Evolutionary conservation across 2,329 filamentous ascomycete species (phyloP), one percentile per base, ranked within the genome.

Genomic region (Fusarium sp.): DNA sequence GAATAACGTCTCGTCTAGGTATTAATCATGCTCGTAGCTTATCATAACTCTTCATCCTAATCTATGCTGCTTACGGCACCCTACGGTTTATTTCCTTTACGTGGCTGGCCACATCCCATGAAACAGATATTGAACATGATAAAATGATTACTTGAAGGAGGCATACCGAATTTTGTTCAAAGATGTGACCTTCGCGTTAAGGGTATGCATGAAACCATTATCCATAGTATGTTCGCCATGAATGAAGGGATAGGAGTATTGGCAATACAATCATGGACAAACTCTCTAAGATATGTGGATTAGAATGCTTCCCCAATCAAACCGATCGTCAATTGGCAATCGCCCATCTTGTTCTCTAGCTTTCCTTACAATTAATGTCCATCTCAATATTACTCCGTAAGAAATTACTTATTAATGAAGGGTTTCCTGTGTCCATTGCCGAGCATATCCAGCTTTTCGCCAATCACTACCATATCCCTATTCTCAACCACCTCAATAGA

Each of bases 371-470:
- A 2, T 35, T 17, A 23, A 5, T 5, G 15, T 15, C 5, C 4
- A 15, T n/a, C 35, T 18, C 29, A 27, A 11, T 25, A 18, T 46
- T 25, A 27, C 43, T 33, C 6, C 20, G 10, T 1, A 40, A 7
- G 13, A 23, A 10, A 8, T 23, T 23, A 4, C 14, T 33, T 41
- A 41, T 41, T 18, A 23, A 41, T 23, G 23, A 23, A 46, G 15
- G 15, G 3, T 15, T 20, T 45, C 13, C 4, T 31, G 4, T 3
- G 10, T 13, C n/a, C 25, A 4, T 37, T 6, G 4, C 23, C 4
- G 1, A 0, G 8, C n/a, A 15, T 15, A 3, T 1, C 3, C 18
- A 39, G 6, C 5, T n/a, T 17, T 15, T 7, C 23, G 20, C 15
- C 17, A 15, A 35, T 14, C 6, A 11, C 9, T 13, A 23, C 20